Evolutionary conservation across 805 yeast genomes (phyloP), one percentile per base, ranked within the genome.

Genomic region (Metschnikowia chrysomelidarum): DNA sequence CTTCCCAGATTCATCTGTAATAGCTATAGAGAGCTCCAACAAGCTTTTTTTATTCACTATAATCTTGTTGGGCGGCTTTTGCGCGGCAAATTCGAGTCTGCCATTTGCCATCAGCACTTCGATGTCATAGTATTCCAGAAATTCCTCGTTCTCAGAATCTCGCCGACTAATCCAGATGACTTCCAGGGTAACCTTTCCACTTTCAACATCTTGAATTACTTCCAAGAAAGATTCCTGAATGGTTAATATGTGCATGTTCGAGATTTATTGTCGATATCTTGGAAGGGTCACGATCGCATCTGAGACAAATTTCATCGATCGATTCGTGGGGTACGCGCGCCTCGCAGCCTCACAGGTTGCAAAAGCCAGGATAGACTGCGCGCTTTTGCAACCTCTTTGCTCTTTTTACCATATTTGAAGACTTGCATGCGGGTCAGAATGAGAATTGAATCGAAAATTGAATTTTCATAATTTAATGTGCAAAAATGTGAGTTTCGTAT

Each of bases 171-270:
- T 50, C 72, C 77, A 77, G 47, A 76, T 71, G 11, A 41, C 32
- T 12, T 63, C 76, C 19, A 50, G 38, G 0, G 23, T 30, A 0
- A 43, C 32, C 1, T 18, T 38, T 0, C 60, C 64, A 0, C 31
- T 11, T 13, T 34, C 35, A 0, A 64, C 67, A 32, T 72, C 79
- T 0, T 44, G 30, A 11, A 75, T 55, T 6, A 67, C 73, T 1
- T 69, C 76, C 17, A 51, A 47, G 38, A 75, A 72, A 6, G 69
- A 54, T 4, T 68, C 59, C 52, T 78, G 82, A 3, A 75, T 57
- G n/a, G 59, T 50, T 11, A 60, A 32, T 13, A 55, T 40, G 17
- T 51, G 44, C 56, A 56, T 54, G 22, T n/a, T n/a, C n/a, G n/a
- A n/a, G n/a, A n/a, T n/a, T n/a, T n/a, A n/a, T n/a, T n/a, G n/a